Base-by-base conservation (phyloP, 345 rosid species). In the Conringia planisiliqua region DNA sequence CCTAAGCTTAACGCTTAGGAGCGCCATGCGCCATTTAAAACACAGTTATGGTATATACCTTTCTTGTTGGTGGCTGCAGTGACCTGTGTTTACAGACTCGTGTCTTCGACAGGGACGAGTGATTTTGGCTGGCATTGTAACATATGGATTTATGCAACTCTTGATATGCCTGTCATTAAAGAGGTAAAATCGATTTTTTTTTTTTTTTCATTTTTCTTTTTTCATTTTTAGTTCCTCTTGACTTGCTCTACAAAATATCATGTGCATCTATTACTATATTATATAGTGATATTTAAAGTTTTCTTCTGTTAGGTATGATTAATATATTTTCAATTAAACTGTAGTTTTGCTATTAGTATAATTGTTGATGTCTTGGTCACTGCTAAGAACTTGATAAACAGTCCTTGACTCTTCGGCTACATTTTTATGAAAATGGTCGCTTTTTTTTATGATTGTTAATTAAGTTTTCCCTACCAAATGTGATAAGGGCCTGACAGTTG, bases 61-160 rank as follows among this genome's bases (percentile, higher is more conserved):
- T 67, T 32, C 10, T 17, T 67, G 55, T 50, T 50, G 9, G 46
- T 67, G 59, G 35, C 54, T 74, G 27, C 18, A 44, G 64, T 62
- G 42, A 62, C 44, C 17, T 17, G 54, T 70, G 59, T 33, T 46
- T 63, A 54, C 66, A 44, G 35, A 35, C 43, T 43, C 70, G 12
- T 8, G 57, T 51, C 57, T 52, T 52, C 17, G n/a, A 52, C 29
- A 6, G 48, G 35, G 61, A 42, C 6, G 70, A 51, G 47, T 60
- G 74, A 68, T 6, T 58, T 13, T 30, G 44, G 61, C 68, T 17
- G 51, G 27, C 52, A 10, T 10, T 32, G n/a, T 54, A 32, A 0
- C 1, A 24, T 58, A 58, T 36, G 68, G 78, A 57, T 66, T 26
- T 12, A 29, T 40, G 54, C 55, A 68, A 40, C 11, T 1, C 36